Base-by-base conservation (phyloP, 202 grass and related monocot genomes). In the Zizania palustris region DNA sequence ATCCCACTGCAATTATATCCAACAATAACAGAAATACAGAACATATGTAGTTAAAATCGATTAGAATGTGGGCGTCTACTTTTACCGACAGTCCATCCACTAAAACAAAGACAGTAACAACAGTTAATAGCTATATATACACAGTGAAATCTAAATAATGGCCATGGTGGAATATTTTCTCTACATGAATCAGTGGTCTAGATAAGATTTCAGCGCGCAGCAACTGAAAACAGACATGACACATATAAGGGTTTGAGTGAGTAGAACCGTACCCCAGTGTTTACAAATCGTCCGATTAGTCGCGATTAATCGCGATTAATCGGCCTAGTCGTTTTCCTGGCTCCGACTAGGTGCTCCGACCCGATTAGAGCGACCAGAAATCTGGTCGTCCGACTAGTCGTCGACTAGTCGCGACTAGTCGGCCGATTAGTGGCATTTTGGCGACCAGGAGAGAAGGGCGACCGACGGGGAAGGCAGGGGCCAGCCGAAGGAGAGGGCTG, bases 221-320 rank as follows among this genome's bases (percentile, higher is more conserved):
- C 4, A 46, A 39, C n/a, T 15, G 55, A 40, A 42, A 36, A 39
- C 3, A 20, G 5, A 67, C 7, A 53, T 5, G n/a, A n/a, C 14
- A 45, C 9, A 37, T 1, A 22, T 18, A 35, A 61, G 34, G 40
- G 35, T 40, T 48, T 9, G 43, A 34, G 64, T 43, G 57, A 20
- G 9, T 36, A n/a, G 53, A 66, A 78, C 49, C 75, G 50, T 80
- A 92, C 89, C 89, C 89, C 89, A 92, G n/a, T n/a, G n/a, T n/a
- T n/a, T n/a, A n/a, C n/a, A n/a, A n/a, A n/a, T n/a, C n/a, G n/a
- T n/a, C n/a, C n/a, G n/a, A n/a, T n/a, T n/a, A n/a, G n/a, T n/a
- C n/a, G n/a, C n/a, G n/a, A n/a, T n/a, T n/a, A n/a, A n/a, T n/a
- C n/a, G n/a, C n/a, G n/a, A n/a, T n/a, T n/a, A n/a, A n/a, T n/a